Base-by-base conservation (phyloP, 192 early-diverging fungal genomes). In the Entrophospora sp. region DNA sequence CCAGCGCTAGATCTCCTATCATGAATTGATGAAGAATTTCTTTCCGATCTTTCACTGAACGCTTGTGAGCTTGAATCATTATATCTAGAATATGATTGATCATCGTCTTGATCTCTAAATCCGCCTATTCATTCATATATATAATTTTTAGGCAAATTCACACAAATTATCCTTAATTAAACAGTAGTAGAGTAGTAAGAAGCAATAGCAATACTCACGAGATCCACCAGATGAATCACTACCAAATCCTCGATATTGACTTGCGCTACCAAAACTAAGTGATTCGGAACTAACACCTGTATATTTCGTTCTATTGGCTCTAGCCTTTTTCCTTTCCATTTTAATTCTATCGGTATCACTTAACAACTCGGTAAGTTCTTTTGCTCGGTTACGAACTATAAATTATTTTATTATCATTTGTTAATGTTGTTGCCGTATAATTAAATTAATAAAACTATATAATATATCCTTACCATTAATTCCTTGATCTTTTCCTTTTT, bases 401-500 rank as follows among this genome's bases (percentile, higher is more conserved):
- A 35, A 48, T 8, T 2, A 3, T n/a, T n/a, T n/a, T n/a, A n/a
- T n/a, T n/a, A n/a, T n/a, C n/a, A n/a, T n/a, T n/a, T n/a, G n/a
- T n/a, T n/a, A n/a, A n/a, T n/a, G n/a, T n/a, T n/a, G n/a, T n/a
- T n/a, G n/a, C n/a, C n/a, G n/a, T n/a, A n/a, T n/a, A n/a, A n/a
- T n/a, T n/a, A n/a, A n/a, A n/a, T n/a, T n/a, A n/a, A n/a, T n/a
- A n/a, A n/a, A n/a, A n/a, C n/a, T n/a, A n/a, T n/a, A n/a, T n/a
- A n/a, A n/a, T n/a, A n/a, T n/a, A n/a, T n/a, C n/a, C n/a, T 68
- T 86, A 92, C 92, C 89, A 68, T 96, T 96, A 55, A 98, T 87
- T 4, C 96, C 96, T 73, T 98, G 93, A 72, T 98, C 96, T 69
- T 98, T 98, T 69, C 87, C 87, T 66, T 93, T 92, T 25, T 91